Base-by-base conservation (phyloP, 305 asterid species). In the Solanum hybrid region DNA sequence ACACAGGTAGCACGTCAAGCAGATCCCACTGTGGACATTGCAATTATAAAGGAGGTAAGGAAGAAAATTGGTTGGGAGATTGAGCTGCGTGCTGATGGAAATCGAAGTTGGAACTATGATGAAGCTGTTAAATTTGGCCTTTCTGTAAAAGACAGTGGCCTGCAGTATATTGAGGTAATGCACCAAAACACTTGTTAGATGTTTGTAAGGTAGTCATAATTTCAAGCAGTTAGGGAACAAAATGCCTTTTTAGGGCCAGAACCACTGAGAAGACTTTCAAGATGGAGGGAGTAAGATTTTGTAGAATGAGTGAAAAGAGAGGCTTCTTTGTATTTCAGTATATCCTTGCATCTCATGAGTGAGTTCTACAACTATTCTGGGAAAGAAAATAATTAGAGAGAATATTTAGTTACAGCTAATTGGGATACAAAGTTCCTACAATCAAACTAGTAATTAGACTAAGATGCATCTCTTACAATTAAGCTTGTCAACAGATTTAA, bases 151-250 rank as follows among this genome's bases (percentile, higher is more conserved):
- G 94, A 94, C 91, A 95, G 95, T 85, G 29, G 88, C 92, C 94
- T 98, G 91, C 98, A 98, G 90, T 98, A 96, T 92, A 96, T 98
- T 82, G 99, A 98, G 99, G 99, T 98, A 92, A 85, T 27, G 42
- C 66, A 86, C 89, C 45, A 78, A 51, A 45, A 31, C 88, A 85
- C 8, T 56, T 56, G 71, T 31, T 51, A 56, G 29, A 56, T 56
- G 76, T 56, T 56, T 56, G 45, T 56, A 17, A 56, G 32, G 32
- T 85, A 11, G 31, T 88, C 26, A 76, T 45, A 29, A 6, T 51
- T 86, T 40, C 87, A 79, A 37, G 69, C 6, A 29, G 81, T 56
- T 79, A 27, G 51, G 86, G 40, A 29, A 32, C 34, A 17, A 56
- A 56, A 56, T 51, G 76, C 88, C 88, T 51, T 32, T 85, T 2